phyloP scores from a whole-genome alignment of 1,284 basidiomycete genomes.

The Apiotrichum montevideense region DNA sequence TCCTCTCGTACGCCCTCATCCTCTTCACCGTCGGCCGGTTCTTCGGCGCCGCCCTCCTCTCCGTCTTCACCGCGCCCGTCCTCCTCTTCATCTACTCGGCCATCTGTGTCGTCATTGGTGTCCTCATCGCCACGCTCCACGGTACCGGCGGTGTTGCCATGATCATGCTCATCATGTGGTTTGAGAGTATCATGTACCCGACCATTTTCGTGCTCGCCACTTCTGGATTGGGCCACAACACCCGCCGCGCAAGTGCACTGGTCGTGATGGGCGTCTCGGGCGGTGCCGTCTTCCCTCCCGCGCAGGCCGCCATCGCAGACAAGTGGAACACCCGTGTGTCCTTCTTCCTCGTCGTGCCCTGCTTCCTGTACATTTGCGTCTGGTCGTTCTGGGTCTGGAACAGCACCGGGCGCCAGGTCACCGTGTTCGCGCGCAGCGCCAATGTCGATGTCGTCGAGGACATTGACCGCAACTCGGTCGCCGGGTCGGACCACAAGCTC shows the following conservation, averaged over 20 bases:
- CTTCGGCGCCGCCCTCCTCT: constrained; percentile 59
- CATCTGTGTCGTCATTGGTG: constrained; percentile 54
- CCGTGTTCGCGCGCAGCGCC: background rate
- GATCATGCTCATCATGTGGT: constrained; percentile 67
- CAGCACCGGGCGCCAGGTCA: constrained; percentile 33
- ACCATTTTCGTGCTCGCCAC: constrained; percentile 59
- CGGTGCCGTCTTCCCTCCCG: constrained; percentile 67
- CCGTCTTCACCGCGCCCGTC: constrained; percentile 59
- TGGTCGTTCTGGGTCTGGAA: constrained; percentile 44
- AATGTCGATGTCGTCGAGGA: background rate
- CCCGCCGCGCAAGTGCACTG: constrained; percentile 62
- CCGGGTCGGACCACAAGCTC: background rate
- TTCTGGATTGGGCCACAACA: constrained; percentile 61
- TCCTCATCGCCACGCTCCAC: constrained; percentile 54
- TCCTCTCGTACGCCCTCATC: constrained; percentile 67
- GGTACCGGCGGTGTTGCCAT: constrained; percentile 58
- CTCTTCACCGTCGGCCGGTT: constrained; percentile 64
- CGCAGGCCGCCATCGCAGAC: constrained; percentile 64
- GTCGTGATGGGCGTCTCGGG: constrained; percentile 64
- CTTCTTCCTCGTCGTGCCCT: constrained; percentile 44
- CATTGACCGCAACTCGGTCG: background rate
- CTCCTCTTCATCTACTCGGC: constrained; percentile 56
- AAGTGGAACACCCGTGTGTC: constrained; percentile 37
- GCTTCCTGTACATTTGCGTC: constrained; percentile 42
- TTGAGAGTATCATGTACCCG: constrained; percentile 59